Base-by-base conservation (phyloP, 169 alveolate genomes). In the Plasmodium inui region DNA sequence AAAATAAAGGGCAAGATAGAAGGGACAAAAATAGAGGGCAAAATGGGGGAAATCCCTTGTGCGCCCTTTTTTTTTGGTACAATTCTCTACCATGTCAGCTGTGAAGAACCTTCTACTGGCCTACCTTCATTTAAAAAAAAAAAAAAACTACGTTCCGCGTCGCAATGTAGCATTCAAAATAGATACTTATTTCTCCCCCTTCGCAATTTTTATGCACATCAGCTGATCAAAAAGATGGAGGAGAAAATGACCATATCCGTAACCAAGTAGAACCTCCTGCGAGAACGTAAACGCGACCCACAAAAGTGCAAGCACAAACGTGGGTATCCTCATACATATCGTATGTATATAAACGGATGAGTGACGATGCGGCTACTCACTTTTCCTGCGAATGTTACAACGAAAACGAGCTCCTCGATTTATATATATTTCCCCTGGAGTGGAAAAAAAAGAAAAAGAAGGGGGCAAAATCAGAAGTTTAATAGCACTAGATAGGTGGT, bases 171-270 rank as follows among this genome's bases (percentile, higher is more conserved):
- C 34, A 19, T 74, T 74, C 55, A 34, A 39, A 74, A 14, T 28
- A 26, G n/a, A 53, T 73, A 53, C 50, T 81, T 32, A 37, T 81
- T 57, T 39, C 57, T 34, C 44, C 22, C 32, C 57, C 41, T n/a
- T 14, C 50, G 50, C 70, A 30, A 50, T 55, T 57, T 28, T 26
- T 79, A 57, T 72, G 8, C 71, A 30, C 82, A 39, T 34, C 71
- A 88, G 94, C 57, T 88, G 79, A 67, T 80, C 6, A 79, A 88
- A 88, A 88, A 88, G 39, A 37, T 88, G 78, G 94, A 88, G 73
- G 89, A 88, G 32, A 88, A 88, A 76, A 78, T 88, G 94, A 78
- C 37, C 2, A 88, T 88, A 88, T 67, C 88, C 7, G 32, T 78
- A 50, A 50, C 34, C 67, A 53, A 80, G 72, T 88, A 89, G 76